A percentile compares a stretch with the other conserved stretches of the same genome.
Evolutionary conservation across 805 yeast species (phyloP).

Genomic region (Candida odintsovae): DNA sequence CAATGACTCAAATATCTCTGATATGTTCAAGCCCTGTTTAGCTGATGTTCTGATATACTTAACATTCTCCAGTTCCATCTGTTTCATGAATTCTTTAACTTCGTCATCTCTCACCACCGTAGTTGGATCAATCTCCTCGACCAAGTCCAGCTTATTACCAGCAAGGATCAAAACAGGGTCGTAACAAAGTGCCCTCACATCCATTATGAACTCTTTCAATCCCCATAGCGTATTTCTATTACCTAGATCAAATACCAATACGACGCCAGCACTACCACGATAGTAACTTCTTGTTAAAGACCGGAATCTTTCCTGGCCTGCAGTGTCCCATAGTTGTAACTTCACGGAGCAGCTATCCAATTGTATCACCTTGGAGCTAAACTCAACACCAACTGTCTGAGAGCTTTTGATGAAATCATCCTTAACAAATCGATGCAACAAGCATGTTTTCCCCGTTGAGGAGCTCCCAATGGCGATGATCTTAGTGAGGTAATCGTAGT

Average conservation of each 20-base stretch:
- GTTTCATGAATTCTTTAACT: slow-evolving; percentile 24
- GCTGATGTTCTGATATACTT: slow-evolving; percentile 38
- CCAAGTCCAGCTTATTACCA: slow-evolving; percentile 30
- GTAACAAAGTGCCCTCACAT: slow-evolving; percentile 25
- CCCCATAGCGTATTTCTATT: slow-evolving; percentile 20
- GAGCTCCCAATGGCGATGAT: slow-evolving; percentile 38
- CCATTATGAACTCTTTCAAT: slow-evolving; percentile 27
- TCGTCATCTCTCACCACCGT: slow-evolving; percentile 27
- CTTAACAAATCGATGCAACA: slow-evolving; percentile 31
- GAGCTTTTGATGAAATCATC: slow-evolving; percentile 20
- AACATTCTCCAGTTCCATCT: slow-evolving; percentile 21
- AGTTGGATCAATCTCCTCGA: slow-evolving; percentile 21
- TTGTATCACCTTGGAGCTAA: slow-evolving; percentile 27
- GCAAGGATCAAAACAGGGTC: slow-evolving; percentile 27
- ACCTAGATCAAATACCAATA: slow-evolving; percentile 29
- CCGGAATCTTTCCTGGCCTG: slow-evolving; percentile 33
- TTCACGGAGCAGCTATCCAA: slow-evolving; percentile 15
- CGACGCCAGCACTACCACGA: slow-evolving; percentile 33
- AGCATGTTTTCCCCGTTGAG: slow-evolving; percentile 38
- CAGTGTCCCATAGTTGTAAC: slow-evolving; percentile 33
- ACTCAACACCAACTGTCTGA: slow-evolving; percentile 37
- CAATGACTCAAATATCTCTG: slow-evolving; percentile 33
- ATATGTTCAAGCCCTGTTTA: slow-evolving; percentile 33
- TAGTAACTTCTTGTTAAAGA: slow-evolving; percentile 33
- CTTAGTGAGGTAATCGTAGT: slow-evolving; percentile 32